These are phyloP conservation scores for Colletotrichum horii DNA, from an alignment of 2,329 filamentous ascomycete genomes.

Conservation along the genomic window DNA sequence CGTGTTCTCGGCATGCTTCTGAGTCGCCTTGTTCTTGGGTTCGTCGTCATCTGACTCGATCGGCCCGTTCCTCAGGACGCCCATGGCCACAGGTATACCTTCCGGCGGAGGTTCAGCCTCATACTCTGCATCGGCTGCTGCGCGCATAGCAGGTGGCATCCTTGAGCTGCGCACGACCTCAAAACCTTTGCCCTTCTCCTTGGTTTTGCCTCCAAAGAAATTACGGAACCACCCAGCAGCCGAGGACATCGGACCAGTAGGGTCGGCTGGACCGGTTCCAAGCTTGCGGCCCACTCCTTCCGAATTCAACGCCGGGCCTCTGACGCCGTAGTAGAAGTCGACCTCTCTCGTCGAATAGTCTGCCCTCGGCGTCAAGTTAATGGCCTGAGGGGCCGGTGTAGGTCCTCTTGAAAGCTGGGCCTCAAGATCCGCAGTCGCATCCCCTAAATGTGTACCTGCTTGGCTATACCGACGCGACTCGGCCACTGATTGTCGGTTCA, in stretches of 20 bases:
- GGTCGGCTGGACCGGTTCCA: conserved; percentile 93
- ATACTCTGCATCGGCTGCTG: conserved; percentile 54
- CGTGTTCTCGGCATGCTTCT: conserved; percentile 24
- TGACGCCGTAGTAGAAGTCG: conserved; percentile 94
- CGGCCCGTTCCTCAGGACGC: conserved; percentile 62
- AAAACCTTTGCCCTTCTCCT: conserved; percentile 95
- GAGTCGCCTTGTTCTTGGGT: conserved; percentile 31
- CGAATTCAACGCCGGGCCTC: conserved; percentile 85
- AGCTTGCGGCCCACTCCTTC: conserved; percentile 82
- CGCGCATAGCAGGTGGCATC: conserved; percentile 78
- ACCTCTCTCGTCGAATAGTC: conserved; percentile 95
- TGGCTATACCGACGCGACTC: conserved; percentile 45
- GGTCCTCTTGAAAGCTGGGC: conserved; percentile 45
- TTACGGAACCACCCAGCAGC: conserved; percentile 88
- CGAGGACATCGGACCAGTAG: conserved; percentile 87
- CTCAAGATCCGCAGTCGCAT: conserved; percentile 43
- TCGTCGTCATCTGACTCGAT: conserved; percentile 69
- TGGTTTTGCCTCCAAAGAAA: conserved; percentile 82
- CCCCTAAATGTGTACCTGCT: conserved; percentile 32
- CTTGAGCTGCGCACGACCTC: conserved; percentile 92
- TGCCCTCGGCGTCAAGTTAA: conserved; percentile 63
- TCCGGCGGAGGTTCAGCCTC: conserved; percentile 72
- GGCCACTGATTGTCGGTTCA: conserved; percentile 33
- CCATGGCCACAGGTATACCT: conserved; percentile 69
- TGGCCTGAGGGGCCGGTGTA: conserved; percentile 47